Conservation (phyloP, 768 basidiomycete genomes). For the Candolleomyces efflorescens region DNA sequence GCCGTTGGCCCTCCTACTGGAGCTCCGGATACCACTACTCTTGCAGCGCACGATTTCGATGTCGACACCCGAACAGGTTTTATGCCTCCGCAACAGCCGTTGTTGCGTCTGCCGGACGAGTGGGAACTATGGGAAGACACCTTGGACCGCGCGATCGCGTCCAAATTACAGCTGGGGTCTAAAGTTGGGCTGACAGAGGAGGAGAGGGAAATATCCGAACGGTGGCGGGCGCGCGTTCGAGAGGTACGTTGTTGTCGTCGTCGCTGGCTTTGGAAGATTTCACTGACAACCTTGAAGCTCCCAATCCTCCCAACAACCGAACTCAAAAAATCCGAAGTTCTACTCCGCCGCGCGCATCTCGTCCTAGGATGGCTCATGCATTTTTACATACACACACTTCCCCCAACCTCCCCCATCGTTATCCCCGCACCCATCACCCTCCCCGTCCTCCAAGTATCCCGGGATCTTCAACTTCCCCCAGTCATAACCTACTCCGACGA, state of each 20-base stretch:
- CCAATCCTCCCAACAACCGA: constrained; percentile 43
- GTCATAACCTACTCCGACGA: constrained; percentile 89
- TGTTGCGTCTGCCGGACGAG: constrained; percentile 53
- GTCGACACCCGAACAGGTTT: constrained; percentile 91
- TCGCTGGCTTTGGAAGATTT: background rate
- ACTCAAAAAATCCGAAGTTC: constrained; percentile 46
- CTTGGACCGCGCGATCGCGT: constrained; percentile 41
- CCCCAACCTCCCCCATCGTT: constrained; percentile 42
- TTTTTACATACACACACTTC: constrained; percentile 70
- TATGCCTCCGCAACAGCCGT: constrained; percentile 74
- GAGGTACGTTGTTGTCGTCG: constrained; percentile 28
- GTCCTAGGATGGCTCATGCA: constrained; percentile 73
- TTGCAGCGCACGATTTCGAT: constrained; percentile 85
- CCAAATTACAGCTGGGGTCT: constrained; percentile 49
- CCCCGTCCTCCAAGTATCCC: constrained; percentile 70
- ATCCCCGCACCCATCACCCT: constrained; percentile 71
- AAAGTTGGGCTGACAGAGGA: constrained; percentile 32
- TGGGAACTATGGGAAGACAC: constrained; percentile 37
- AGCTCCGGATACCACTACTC: constrained; percentile 39
- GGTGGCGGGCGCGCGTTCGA: constrained; percentile 45
- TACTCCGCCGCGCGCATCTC: constrained; percentile 68
- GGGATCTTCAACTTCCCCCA: constrained; percentile 75
- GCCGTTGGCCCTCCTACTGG: constrained; percentile 20
- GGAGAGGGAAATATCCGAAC: constrained; percentile 33
- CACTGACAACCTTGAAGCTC: constrained; percentile 35